Conservation (phyloP, 108 stramenopile genomes). For the Ochromonas danica region DNA sequence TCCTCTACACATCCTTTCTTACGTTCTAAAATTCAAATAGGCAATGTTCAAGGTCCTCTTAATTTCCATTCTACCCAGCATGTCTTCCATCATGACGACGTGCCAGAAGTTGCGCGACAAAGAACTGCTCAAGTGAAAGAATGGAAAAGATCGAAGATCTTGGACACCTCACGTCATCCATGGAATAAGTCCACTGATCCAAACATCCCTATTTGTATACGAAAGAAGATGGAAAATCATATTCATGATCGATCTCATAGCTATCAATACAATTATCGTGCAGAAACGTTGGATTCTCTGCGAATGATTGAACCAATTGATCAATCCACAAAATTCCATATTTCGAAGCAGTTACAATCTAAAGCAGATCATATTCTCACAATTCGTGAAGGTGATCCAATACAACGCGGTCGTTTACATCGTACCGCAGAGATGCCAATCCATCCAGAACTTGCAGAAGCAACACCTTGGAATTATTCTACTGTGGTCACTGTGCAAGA, state of each 20-base stretch:
- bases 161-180: neutral
- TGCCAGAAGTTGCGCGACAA: neutral
- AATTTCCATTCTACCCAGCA: neutral
- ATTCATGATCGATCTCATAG: conserved; percentile 24
- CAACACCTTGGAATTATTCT: neutral
- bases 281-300: conserved; percentile 21
- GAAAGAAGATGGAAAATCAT: conserved; percentile 25
- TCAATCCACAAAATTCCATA: conserved; percentile 15
- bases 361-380: neutral
- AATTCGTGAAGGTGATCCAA: neutral
- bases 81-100: conserved; percentile 36
- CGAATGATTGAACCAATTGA: neutral
- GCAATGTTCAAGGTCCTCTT: conserved; percentile 24
- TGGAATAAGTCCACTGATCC: conserved; percentile 12
- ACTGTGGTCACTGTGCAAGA: neutral
- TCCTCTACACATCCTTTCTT: too few relatives aligned
- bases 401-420: neutral
- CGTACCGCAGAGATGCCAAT: conserved; percentile 23
- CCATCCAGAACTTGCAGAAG: conserved; percentile 2
- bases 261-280: conserved; percentile 29
- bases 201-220: neutral
- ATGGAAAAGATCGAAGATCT: neutral
- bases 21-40: conserved; percentile 31
- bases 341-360: neutral
- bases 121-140: neutral